Evolutionary conservation across 2,329 filamentous ascomycete species (phyloP), one percentile per base, ranked within the genome.

Genomic region (Pyricularia sp.): DNA sequence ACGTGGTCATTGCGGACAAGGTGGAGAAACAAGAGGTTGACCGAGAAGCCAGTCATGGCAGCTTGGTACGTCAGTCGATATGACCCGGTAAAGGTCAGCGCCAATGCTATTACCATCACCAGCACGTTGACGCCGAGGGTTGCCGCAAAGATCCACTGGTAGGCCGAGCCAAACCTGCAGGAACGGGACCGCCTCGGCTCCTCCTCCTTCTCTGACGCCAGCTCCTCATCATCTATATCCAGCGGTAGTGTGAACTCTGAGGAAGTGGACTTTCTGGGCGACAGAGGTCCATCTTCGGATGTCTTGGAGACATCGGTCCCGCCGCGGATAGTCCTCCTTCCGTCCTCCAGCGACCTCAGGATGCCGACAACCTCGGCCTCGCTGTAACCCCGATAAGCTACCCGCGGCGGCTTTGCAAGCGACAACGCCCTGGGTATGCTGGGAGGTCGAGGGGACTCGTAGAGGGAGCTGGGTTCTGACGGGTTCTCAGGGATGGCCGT

Each of bases 1-100:
- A 85, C 77, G 64, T 84, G 76, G 69, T 84, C 84, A 72, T 86
- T 83, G 69, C 84, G 81, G 67, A 84, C 80, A 59, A 84, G 72
- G 33, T 84, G 79, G 42, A 81, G 80, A 3, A 78, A 79, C 2
- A 81, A 75, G 67, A 85, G 71, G 71, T 86, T 86, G 69, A 73
- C 72, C 4, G 75, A 72, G 42, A 75, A 73, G 28, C 76, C 77
- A 5, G 68, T 71, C 63, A 71, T 70, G 14, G 72, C 72, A 31
- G 72, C 70, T 25, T 72, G 64, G 30, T 72, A 73, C 1, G 72
- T 72, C 61, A 74, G 66, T 11, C 42, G 42, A 55, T 7, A 55
- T 3, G 42, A 55, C 17, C 42, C 42, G 17, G 42, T 20, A 6
- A 55, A n/a, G 17, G 42, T 55, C 42, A 55, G 10, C 6, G 42